Base-by-base conservation (phyloP, 2,329 filamentous ascomycete species). In the Ophiognomonia clavigignenti-juglandacearum region DNA sequence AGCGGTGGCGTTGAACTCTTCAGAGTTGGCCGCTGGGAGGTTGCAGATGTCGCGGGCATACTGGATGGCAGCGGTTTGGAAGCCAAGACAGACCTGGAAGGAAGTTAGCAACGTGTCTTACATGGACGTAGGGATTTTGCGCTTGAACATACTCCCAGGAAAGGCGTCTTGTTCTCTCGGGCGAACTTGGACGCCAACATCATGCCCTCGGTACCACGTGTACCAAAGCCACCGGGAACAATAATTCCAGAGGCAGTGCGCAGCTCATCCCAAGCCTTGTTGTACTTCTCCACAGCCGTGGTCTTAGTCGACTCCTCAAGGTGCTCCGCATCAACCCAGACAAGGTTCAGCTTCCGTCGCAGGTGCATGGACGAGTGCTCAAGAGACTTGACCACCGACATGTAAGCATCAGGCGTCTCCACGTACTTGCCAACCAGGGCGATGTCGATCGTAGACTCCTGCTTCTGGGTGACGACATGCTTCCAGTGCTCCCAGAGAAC, bases 351-450 rank as follows among this genome's bases (percentile, higher is more conserved):
- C 64, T 89, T 90, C 56, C 83, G 80, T 43, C 77, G 74, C 66
- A 90, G 93, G 51, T 80, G 81, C 91, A 97, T 96, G 5, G 91
- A 84, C 2, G 87, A 82, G 67, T 97, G 92, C 68, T 97, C 92
- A 3, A 97, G 76, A 0, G 90, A 82, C 69, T 96, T 96, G 64
- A 52, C 48, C 6, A 46, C 59, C 16, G 56, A 60, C 39, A 95
- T 77, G 61, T 96, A 97, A 4, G 88, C 85, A 64, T 97, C 92
- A 45, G 90, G 83, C 4, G 92, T 80, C 44, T 82, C 80, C 19
- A 83, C 84, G 65, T 98, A 98, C 69, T 97, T 97, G 57, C 93
- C 93, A 10, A 97, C 91, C 11, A 98, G 73, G 8, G 82, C 89
- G 62, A 98, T 95, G 34, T 78, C 77, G 48, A 97, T 84, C 1